These are phyloP conservation scores for Tarenaya hassleriana DNA, from an alignment of 345 rosid genomes.

Conservation along the genomic window DNA sequence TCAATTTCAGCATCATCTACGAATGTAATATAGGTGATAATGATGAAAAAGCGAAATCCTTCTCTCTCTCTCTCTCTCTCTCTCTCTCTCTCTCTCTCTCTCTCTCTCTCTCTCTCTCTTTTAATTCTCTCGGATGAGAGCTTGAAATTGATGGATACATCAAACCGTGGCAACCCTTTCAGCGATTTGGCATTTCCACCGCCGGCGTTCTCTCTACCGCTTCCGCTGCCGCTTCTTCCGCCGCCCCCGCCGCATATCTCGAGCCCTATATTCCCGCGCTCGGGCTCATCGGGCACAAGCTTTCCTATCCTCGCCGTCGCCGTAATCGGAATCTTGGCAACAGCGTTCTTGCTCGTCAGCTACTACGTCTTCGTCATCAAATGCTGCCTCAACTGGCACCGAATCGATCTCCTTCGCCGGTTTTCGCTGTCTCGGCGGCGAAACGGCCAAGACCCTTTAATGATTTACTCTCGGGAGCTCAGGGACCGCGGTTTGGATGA, in stretches of 20 bases:
- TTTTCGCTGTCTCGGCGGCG: slow-evolving; percentile 48
- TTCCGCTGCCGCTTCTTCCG: slow-evolving; percentile 10
- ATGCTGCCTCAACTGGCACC: slow-evolving; percentile 88
- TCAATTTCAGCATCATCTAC: too few relatives aligned
- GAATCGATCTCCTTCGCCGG: slow-evolving; percentile 52
- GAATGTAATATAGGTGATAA: too few relatives aligned
- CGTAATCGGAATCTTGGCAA: slow-evolving; percentile 74
- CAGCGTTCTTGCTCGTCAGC: slow-evolving; percentile 76
- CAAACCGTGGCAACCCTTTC: slow-evolving; percentile 7
- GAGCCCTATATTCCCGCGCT: slow-evolving; percentile 16
- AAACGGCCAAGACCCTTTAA: slow-evolving; percentile 38
- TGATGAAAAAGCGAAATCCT: too few relatives aligned
- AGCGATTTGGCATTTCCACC: slow-evolving; percentile 17
- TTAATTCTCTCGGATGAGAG: slow-evolving; percentile 12
- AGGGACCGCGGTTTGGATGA: slow-evolving; percentile 67
- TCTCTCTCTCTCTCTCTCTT: too few relatives aligned
- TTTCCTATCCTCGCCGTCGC: slow-evolving; percentile 75
- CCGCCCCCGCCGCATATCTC: slow-evolving; percentile 13
- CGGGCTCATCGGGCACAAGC: slow-evolving; percentile 17
- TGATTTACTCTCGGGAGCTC: slow-evolving; percentile 35
- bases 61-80: too few relatives aligned
- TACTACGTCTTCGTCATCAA: slow-evolving; percentile 84
- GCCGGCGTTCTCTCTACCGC: background rate
- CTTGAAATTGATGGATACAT: slow-evolving; percentile 22
- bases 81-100: too few relatives aligned